phyloP scores from a whole-genome alignment of 2,329 filamentous ascomycete genomes.

The Basipetospora chlamydospora region DNA sequence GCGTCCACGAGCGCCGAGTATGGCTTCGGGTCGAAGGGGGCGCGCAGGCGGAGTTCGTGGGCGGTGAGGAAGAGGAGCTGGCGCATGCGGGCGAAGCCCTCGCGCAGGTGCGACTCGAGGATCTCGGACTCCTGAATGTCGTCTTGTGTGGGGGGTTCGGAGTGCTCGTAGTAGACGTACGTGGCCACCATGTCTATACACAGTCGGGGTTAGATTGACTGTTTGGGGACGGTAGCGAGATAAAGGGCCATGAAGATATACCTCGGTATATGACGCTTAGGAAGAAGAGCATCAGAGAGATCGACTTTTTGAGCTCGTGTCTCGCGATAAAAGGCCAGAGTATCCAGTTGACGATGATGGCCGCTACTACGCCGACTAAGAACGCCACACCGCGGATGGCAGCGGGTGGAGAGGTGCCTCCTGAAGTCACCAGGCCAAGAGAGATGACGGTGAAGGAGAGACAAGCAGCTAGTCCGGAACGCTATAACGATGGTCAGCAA shows the following conservation, averaged over 20 bases:
- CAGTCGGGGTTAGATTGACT: neutral
- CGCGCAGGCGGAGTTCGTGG: constrained; percentile 43
- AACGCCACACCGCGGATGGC: constrained; percentile 35
- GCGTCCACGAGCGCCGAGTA: constrained; percentile 40
- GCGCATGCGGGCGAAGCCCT: constrained; percentile 43
- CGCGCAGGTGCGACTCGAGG: constrained; percentile 42
- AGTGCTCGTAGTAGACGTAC: constrained; percentile 44
- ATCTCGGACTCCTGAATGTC: constrained; percentile 40
- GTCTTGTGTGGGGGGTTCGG: constrained; percentile 32
- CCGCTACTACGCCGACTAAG: constrained; percentile 36
- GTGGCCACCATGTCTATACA: constrained; percentile 31
- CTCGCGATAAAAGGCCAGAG: constrained; percentile 48
- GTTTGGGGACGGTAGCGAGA: neutral
- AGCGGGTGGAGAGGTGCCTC: constrained; percentile 20
- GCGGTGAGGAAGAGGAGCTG: constrained; percentile 28
- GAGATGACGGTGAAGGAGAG: constrained; percentile 41
- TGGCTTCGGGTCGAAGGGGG: constrained; percentile 39
- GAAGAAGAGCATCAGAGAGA: constrained; percentile 43
- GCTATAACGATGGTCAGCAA: constrained; percentile 13
- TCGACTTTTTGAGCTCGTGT: constrained; percentile 39
- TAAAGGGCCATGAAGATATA: constrained; percentile 11
- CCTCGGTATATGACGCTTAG: constrained; percentile 42
- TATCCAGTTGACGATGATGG: constrained; percentile 42
- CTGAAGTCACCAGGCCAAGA: constrained; percentile 21
- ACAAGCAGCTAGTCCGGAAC: constrained; percentile 43